These are phyloP conservation scores for Botrytis pseudocinerea DNA, from an alignment of 2,329 filamentous ascomycete species.

Conservation along the genomic window DNA sequence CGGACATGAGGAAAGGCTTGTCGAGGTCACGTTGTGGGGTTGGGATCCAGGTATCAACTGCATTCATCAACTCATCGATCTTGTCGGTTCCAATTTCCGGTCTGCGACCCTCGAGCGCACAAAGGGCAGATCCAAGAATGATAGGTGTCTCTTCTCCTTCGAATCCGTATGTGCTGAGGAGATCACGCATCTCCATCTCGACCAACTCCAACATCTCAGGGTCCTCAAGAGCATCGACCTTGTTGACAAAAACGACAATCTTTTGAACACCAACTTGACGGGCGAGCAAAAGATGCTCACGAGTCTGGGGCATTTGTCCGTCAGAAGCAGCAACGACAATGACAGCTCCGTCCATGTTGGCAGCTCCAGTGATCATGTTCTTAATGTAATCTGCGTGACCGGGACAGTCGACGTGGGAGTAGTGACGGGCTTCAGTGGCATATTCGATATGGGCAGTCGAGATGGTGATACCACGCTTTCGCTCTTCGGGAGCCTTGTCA, in stretches of 20 bases:
- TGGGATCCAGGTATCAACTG: conserved; percentile 95
- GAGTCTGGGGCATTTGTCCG: conserved; percentile 99
- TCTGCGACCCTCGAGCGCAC: conserved; percentile 83
- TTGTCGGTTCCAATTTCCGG: conserved; percentile 83
- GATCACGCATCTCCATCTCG: conserved; percentile 99
- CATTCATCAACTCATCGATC: conserved; percentile 87
- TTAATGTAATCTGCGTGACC: conserved; percentile 99
- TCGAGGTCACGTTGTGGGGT: conserved; percentile 91
- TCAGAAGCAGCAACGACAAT: conserved; percentile 98
- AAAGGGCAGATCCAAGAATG: conserved; percentile 93
- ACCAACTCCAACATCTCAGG: conserved; percentile 99
- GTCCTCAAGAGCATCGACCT: conserved; percentile 96
- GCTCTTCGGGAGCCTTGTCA: conserved; percentile 98
- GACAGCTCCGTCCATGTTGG: conserved; percentile 98
- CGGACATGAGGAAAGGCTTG: conserved; percentile 98
- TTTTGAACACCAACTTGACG: conserved; percentile 97
- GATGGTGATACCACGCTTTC: conserved; percentile 99
- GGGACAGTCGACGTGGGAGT: conserved; percentile 99
- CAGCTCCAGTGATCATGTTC: conserved; percentile 99
- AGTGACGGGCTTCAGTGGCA: conserved; percentile 89
- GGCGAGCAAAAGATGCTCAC: conserved; percentile 96
- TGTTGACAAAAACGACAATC: conserved; percentile 99
- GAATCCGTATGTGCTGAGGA: conserved; percentile 89
- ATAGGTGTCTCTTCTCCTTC: conserved; percentile 98
- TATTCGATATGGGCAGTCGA: conserved; percentile 99